Evolutionary conservation across 805 yeast genomes (phyloP), one percentile per base, ranked within the genome.

Genomic region (Alloascoidea africana): DNA sequence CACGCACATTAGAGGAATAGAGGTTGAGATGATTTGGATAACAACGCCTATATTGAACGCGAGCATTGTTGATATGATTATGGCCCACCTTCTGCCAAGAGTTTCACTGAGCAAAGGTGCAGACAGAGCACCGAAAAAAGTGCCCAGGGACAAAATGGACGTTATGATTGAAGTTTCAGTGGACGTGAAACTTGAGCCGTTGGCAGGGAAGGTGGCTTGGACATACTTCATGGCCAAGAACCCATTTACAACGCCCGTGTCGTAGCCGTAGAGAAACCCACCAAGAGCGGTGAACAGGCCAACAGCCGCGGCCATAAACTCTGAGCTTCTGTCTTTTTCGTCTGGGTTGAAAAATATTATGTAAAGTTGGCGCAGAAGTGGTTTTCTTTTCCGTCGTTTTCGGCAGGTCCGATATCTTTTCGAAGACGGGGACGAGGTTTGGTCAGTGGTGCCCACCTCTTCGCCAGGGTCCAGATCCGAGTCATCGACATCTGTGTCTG

Each of bases 281-380:
- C 95, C 95, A n/a, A 82, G 69, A 13, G 94, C 93, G 5, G 91
- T 89, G 42, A 84, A 76, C 16, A 72, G 51, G 41, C 94, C 94
- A 3, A 85, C 87, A 5, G 69, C 59, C 19, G 81, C 55, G 3
- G 93, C 84, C 66, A 77, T 73, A 34, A 65, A 56, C 2, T 76
- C 64, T 0, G 84, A 72, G 46, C 47, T 44, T 32, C 46, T 45
- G 16, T 35, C 38, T 19, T 40, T 39, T 18, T 36, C 44, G n/a
- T 39, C 43, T 27, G 42, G 30, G 30, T 23, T 23, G 30, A 23
- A 23, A 23, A 23, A 23, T 23, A 23, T 23, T 8, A 23, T 23
- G 27, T 23, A 23, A 8, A 23, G 30, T 23, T 23, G 30, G 8
- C 30, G 8, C 30, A 8, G n/a, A 8, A n/a, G n/a, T n/a, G n/a